These are phyloP conservation scores for Botrytis sinoallii DNA, from an alignment of 2,329 filamentous ascomycete genomes.

Conservation along the genomic window DNA sequence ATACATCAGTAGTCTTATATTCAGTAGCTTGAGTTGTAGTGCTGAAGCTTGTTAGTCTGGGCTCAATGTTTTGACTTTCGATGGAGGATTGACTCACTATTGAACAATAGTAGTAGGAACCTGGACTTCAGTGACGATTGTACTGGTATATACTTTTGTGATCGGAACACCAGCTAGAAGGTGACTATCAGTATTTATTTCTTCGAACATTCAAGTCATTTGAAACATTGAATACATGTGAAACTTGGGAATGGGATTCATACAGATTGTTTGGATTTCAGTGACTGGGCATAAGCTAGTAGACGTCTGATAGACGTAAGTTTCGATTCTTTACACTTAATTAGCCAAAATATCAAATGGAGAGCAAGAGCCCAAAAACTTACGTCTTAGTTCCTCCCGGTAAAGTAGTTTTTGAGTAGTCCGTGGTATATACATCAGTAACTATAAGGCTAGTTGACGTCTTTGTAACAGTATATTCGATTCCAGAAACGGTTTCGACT, in stretches of 20 bases:
- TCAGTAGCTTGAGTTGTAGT: conserved; percentile 13
- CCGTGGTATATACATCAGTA: conserved; percentile 26
- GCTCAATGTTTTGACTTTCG: background rate
- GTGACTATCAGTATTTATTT: conserved; percentile 43
- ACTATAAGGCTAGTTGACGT: conserved; percentile 28
- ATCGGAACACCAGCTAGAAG: conserved; percentile 44
- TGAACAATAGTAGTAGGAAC: conserved; percentile 34
- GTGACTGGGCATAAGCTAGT: conserved; percentile 48
- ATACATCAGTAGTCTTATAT: conserved; percentile 30
- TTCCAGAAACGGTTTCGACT: conserved; percentile 45
- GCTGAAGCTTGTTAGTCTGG: background rate
- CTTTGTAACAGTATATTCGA: conserved; percentile 37
- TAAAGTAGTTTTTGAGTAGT: conserved; percentile 4
- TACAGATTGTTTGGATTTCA: conserved; percentile 45
- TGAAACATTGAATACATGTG: background rate
- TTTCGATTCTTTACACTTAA: conserved; percentile 33
- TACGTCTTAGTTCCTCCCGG: conserved; percentile 1
- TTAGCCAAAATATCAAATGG: background rate
- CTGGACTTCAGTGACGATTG: conserved; percentile 29
- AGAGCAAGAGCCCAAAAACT: background rate
- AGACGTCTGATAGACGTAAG: conserved; percentile 33
- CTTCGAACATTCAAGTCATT: background rate
- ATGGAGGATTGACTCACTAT: conserved; percentile 33
- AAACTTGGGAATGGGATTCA: conserved; percentile 34
- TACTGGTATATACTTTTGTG: conserved; percentile 35